A percentile compares a stretch with the other conserved stretches of the same genome.
These are phyloP conservation scores for Daldinia sp. DNA, from an alignment of 2,329 filamentous ascomycete genomes.

Conservation along the genomic window DNA sequence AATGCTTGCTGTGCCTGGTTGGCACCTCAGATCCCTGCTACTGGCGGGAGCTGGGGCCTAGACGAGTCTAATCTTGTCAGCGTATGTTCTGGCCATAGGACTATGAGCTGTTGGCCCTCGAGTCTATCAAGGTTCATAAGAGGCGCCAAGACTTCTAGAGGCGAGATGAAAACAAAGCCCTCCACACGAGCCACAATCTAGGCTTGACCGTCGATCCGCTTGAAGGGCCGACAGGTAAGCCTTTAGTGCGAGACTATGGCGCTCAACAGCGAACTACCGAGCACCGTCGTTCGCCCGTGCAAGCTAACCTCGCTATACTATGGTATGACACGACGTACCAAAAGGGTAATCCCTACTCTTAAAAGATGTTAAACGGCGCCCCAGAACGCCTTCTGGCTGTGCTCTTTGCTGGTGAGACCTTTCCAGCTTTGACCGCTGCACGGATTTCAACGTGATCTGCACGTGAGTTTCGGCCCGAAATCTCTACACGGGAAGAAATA, in stretches of 20 bases:
- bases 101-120: conserved; percentile 18
- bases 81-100: conserved; percentile 22
- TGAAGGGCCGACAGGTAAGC: conserved; percentile 31
- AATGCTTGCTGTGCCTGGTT: conserved; percentile 20
- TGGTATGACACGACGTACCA: conserved; percentile 15
- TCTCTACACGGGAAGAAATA: conserved; percentile 14
- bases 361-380: conserved; percentile 24
- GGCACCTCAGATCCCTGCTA: conserved; percentile 9
- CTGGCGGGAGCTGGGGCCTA: conserved; percentile 22
- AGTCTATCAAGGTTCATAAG: conserved; percentile 22
- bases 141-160: conserved; percentile 34
- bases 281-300: conserved; percentile 21
- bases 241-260: conserved; percentile 12
- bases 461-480: conserved; percentile 22
- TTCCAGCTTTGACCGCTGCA: conserved; percentile 22
- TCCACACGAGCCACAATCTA: conserved; percentile 35
- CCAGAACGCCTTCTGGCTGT: conserved; percentile 6
- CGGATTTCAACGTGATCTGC: conserved; percentile 16
- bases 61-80: conserved; percentile 32
- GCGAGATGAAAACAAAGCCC: conserved; percentile 26
- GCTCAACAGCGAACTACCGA: conserved; percentile 28
- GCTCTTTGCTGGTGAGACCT: conserved; percentile 14
- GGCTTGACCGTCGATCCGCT: conserved; percentile 27
- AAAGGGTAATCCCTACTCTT: conserved; percentile 16
- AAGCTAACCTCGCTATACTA: conserved; percentile 23